phyloP scores from a whole-genome alignment of 176 grass and related monocot species.

The Elymus sibiricus region DNA sequence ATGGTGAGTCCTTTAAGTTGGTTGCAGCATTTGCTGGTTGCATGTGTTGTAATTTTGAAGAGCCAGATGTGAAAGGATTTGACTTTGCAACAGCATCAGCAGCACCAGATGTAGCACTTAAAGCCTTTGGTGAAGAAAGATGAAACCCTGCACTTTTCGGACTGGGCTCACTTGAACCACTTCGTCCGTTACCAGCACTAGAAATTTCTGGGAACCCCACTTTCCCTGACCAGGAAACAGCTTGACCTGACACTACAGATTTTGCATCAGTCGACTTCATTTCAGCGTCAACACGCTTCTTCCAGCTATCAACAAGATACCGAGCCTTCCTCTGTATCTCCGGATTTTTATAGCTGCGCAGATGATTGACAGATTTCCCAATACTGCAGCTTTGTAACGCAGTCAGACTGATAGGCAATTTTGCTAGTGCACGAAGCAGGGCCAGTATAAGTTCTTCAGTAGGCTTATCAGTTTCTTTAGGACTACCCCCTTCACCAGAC shows the following conservation, averaged over 20 bases:
- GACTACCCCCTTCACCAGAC: slow-evolving; percentile 63
- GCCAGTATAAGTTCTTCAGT: slow-evolving; percentile 58
- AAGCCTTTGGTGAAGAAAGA: slow-evolving; percentile 34
- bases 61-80: slow-evolving; percentile 3
- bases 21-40: slow-evolving; percentile 13
- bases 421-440: slow-evolving; percentile 55
- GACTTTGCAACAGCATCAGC: slow-evolving; percentile 38
- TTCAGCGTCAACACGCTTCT: slow-evolving; percentile 67
- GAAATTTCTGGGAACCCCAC: slow-evolving; percentile 46
- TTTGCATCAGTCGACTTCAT: slow-evolving; percentile 59
- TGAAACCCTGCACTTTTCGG: slow-evolving; percentile 30
- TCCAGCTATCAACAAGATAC: slow-evolving; percentile 69
- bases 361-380: slow-evolving; percentile 68
- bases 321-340: slow-evolving; percentile 65
- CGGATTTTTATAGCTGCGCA: slow-evolving; percentile 53
- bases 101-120: slow-evolving; percentile 17
- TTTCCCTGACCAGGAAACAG: slow-evolving; percentile 60
- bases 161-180: slow-evolving; percentile 40
- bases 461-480: slow-evolving; percentile 67
- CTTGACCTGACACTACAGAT: slow-evolving; percentile 41
- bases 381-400: slow-evolving; percentile 65
- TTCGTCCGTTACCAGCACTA: slow-evolving; percentile 34
- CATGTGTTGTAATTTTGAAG: slow-evolving; percentile 39
- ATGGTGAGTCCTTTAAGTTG: slow-evolving; percentile 36
- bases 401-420: slow-evolving; percentile 62